A percentile compares a stretch with the other conserved stretches of the same genome.
phyloP scores from a whole-genome alignment of 108 stramenopile genomes.

The Nannochloropsis salina region DNA sequence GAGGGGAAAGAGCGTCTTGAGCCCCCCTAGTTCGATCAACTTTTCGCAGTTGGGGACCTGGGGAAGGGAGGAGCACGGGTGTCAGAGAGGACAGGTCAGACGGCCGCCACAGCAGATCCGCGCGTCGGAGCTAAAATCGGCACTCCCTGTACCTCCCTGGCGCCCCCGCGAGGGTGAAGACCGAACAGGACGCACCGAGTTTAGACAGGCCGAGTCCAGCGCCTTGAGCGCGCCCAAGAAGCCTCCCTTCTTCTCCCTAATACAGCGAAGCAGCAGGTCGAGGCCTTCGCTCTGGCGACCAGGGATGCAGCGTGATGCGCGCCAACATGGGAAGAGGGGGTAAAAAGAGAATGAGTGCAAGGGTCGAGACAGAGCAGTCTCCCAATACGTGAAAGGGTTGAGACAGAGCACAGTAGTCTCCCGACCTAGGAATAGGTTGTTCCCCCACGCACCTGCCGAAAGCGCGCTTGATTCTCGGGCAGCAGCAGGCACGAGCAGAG shows the following conservation, averaged over 20 bases:
- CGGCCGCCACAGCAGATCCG: no score
- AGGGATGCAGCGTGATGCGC: no score
- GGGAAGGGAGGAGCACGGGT: neutral
- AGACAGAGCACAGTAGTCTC: neutral
- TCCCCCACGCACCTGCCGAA: constrained; percentile 29
- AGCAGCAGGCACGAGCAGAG: constrained; percentile 42
- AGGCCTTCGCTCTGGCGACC: constrained; percentile 44
- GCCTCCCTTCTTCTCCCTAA: constrained; percentile 45
- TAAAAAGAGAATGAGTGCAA: no score
- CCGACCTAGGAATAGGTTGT: neutral
- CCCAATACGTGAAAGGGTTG: no score
- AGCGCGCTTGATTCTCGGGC: constrained; percentile 42
- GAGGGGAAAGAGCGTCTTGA: constrained; percentile 52
- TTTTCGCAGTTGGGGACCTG: constrained; percentile 23
- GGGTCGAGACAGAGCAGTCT: no score
- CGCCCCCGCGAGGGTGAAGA: neutral
- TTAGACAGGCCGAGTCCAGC: constrained; percentile 11
- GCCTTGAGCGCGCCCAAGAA: constrained; percentile 49
- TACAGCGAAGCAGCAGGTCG: constrained; percentile 54
- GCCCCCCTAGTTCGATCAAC: constrained; percentile 40
- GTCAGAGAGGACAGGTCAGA: neutral
- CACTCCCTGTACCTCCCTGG: no score
- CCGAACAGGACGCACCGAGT: neutral
- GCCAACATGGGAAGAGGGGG: no score
- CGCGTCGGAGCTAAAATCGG: no score